Base-by-base conservation (phyloP, 2,329 filamentous ascomycete genomes). In the Huntiella abstrusa region DNA sequence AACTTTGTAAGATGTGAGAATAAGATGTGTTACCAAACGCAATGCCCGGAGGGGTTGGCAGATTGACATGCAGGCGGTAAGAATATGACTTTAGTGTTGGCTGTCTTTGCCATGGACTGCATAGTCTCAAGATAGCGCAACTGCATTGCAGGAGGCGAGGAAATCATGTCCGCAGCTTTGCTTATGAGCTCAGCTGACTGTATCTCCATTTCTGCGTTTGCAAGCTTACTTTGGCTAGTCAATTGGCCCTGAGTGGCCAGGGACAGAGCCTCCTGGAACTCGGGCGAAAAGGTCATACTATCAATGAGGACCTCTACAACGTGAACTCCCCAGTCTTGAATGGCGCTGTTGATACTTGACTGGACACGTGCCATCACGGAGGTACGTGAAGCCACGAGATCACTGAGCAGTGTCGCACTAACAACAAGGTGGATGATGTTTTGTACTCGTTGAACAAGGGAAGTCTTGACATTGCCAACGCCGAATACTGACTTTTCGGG, bases 251-350 rank as follows among this genome's bases (percentile, higher is more conserved):
- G 91, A 3, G 91, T 91, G 35, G 91, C 91, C 91, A 98, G 96
- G 59, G 84, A 93, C 43, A 98, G 75, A 13, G 83, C 91, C 58
- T 96, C 88, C 64, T 98, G 91, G 39, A 98, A 72, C 55, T 96
- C 91, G 58, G 85, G 77, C 64, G 78, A 86, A 75, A 98, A 98
- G 60, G 96, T 83, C 59, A 98, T 93, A 63, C 98, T 91, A 68
- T 98, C 96, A 73, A 98, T 88, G 54, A 98, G 77, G 88, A 98
- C 98, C 58, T 80, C 87, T 70, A 96, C 91, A 49, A 96, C 91
- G 58, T 84, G 77, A 5, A 94, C 88, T 64, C 91, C 91, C 91
- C 91, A 98, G 51, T 84, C 85, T 8, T 75, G 69, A 4, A 91
- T 88, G 1, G 94, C 91, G 55, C 95, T 87, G 59, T 96, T 91